Conservation (phyloP, 306 rosid species). For the Dalbergia oliveri region DNA sequence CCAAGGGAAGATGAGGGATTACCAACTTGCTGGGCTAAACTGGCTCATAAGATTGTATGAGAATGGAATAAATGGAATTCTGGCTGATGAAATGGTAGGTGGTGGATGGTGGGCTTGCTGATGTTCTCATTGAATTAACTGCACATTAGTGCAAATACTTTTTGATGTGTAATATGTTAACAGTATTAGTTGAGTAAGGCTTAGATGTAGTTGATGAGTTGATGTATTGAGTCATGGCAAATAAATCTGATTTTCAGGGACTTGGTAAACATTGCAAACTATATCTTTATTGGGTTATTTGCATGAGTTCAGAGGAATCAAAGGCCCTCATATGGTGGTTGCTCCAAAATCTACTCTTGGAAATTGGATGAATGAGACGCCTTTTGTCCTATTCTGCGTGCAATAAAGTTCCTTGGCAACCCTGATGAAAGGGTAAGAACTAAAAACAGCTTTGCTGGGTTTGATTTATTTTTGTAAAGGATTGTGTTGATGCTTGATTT, state of each 20-base stretch:
- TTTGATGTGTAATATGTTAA: conserved; percentile 21
- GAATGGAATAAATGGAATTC: conserved; percentile 98
- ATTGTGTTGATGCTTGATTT: background rate
- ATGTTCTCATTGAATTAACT: conserved; percentile 26
- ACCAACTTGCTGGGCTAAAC: conserved; percentile 96
- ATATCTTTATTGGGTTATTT: conserved; percentile 94
- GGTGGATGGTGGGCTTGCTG: conserved; percentile 29
- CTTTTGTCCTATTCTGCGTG: conserved; percentile 89
- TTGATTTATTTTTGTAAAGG: conserved; percentile 13
- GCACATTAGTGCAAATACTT: conserved; percentile 17
- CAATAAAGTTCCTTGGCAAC: conserved; percentile 96
- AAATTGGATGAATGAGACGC: conserved; percentile 99
- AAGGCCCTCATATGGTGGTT: conserved; percentile 99
- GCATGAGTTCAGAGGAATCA: conserved; percentile 94
- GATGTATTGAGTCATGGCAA: conserved; percentile 24
- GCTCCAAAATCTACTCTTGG: conserved; percentile 99
- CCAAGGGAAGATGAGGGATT: conserved; percentile 98
- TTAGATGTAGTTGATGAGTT: background rate
- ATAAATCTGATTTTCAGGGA: conserved; percentile 67
- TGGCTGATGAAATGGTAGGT: conserved; percentile 97
- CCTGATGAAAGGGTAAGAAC: conserved; percentile 90
- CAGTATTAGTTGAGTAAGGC: conserved; percentile 1
- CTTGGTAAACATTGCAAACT: conserved; percentile 97
- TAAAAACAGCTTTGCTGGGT: conserved; percentile 19
- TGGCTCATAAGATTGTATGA: conserved; percentile 97